Base-by-base conservation (phyloP, 2,329 filamentous ascomycete genomes). In the Colletotrichum sp. region DNA sequence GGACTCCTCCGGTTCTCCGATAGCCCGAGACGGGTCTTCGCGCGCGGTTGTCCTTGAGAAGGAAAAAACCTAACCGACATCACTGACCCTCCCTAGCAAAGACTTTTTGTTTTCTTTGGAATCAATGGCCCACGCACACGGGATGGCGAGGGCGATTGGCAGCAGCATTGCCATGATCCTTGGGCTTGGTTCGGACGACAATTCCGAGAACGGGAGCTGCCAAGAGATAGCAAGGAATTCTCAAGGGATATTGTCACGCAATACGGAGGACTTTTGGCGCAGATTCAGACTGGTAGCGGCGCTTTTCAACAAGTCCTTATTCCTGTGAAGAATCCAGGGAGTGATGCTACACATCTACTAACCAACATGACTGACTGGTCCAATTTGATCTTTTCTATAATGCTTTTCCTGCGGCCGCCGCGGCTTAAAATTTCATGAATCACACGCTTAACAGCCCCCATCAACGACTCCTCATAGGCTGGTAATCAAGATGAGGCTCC, bases 401-500 rank as follows among this genome's bases (percentile, higher is more conserved):
- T 52, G 44, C 44, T 52, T 52, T 52, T 52, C 44, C 44, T 52
- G 44, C 44, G 44, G 44, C 44, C 44, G n/a, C 44, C 44, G 44
- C 44, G 44, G 44, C 44, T 52, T 24, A 22, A 13, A 5, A 3
- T 12, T 22, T 52, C 44, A 22, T 52, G n/a, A 52, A 52, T 22
- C 4, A 52, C 44, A 52, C 44, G n/a, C 44, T 52, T 2, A 22
- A n/a, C 10, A 52, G 18, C 39, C 9, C 39, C 10, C 18, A n/a
- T 48, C 18, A 48, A 2, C 9, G 6, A 6, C 39, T 57, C 22
- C 48, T 10, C 39, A 63, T 55, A 9, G 52, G 52, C 36, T 36
- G 34, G 34, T 66, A 71, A 71, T 59, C 18, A 64, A 64, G 66
- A 59, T 62, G 67, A 75, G 67, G 67, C 67, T 66, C 18, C 48